Conservation (phyloP, 306 rosid species). For the Malus fusca region DNA sequence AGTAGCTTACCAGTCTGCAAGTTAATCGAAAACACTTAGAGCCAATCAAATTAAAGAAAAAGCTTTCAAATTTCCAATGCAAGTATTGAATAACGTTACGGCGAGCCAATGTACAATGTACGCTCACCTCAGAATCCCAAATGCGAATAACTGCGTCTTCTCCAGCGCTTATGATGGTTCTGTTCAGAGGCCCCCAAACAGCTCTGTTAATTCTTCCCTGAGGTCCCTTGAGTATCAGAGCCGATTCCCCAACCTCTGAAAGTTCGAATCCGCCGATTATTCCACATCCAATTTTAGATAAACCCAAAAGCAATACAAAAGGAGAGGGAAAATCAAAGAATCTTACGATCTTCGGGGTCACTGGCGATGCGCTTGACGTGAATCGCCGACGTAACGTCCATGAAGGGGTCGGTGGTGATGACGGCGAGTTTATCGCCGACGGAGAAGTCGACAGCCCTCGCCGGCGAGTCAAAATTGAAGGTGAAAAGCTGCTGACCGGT, state of each 20-base stretch:
- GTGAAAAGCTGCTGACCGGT: constrained; percentile 68
- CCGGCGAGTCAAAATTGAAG: constrained; percentile 67
- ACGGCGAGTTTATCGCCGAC: constrained; percentile 63
- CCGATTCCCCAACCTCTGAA: constrained; percentile 73
- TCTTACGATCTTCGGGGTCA: constrained; percentile 52
- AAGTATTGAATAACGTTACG: not conserved
- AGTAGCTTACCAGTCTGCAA: constrained; percentile 74
- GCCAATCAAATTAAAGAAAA: not conserved
- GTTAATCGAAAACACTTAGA: not conserved
- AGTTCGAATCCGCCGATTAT: not conserved
- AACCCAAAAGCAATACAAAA: not conserved
- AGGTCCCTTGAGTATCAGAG: constrained; percentile 64
- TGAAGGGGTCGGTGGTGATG: constrained; percentile 68
- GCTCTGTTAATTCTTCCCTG: constrained; percentile 93
- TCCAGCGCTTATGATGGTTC: constrained; percentile 77
- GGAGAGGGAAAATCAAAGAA: not conserved
- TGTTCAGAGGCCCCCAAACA: constrained; percentile 85
- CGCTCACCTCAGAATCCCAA: constrained; percentile 84
- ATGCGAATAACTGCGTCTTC: constrained; percentile 79
- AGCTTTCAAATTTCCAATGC: not conserved
- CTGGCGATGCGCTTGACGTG: constrained; percentile 62
- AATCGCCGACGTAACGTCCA: constrained; percentile 64
- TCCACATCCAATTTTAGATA: not conserved
- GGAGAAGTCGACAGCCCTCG: constrained; percentile 60
- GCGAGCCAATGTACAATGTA: not conserved